Evolutionary conservation across 1,284 basidiomycete genomes (phyloP), one percentile per base, ranked within the genome.

Genomic region (Laetiporus sulphureus): DNA sequence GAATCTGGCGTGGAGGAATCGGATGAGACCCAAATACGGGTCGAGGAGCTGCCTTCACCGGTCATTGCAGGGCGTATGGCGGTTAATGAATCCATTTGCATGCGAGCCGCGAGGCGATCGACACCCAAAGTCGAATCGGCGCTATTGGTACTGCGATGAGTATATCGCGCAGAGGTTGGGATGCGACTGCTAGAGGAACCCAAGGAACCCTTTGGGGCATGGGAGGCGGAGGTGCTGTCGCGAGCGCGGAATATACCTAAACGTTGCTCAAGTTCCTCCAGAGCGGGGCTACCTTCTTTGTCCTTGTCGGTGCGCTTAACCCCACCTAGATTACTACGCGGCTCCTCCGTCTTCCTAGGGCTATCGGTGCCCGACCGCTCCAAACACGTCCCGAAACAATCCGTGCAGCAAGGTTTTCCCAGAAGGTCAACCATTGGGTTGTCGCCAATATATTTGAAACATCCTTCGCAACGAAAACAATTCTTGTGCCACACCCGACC

Each of bases 371-470:
- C 32, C 0, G 61, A 55, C 21, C 77, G 69, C 47, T 72, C 76
- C 32, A 86, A 65, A 53, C 81, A 86, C 21, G 60, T 77, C 44
- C 85, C 86, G 51, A 89, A 89, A 52, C 87, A 90, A 34, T 81
- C 78, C 10, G 71, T 65, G 51, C 86, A 90, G 37, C 79, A 83
- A 5, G 86, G 87, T 30, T 75, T 71, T 12, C 87, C 87, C 12
- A 86, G 64, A n/a, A 90, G 63, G 60, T 90, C 87, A 19, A 89
- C 79, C 75, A 87, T 79, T 0, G 87, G 87, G 4, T 65, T 65
- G 49, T 82, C 72, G 11, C 83, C 79, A 23, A 90, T 79, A 48
- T 79, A 73, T 62, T 75, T 83, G 56, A 67, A 72, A 55, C 86
- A 90, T 3, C 76, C 79, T 16, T 73, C 67, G 53, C 85, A 89